A percentile compares a stretch with the other conserved stretches of the same genome.
Evolutionary conservation across 1,139 yeast genomes (phyloP).

Genomic region (Geotrichum macrosporum): DNA sequence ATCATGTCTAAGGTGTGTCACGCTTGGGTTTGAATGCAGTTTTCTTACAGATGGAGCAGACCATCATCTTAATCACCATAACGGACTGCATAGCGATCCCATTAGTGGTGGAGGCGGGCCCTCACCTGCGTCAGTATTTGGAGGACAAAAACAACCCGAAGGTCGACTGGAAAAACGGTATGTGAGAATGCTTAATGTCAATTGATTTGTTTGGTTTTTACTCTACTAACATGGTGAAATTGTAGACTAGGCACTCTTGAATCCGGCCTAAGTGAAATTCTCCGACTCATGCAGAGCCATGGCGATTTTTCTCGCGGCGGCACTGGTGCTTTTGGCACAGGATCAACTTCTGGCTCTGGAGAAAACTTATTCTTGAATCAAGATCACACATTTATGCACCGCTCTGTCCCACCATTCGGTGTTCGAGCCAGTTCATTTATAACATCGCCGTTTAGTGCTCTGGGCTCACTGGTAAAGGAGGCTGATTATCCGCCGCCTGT

Average conservation of each 20-base stretch:
- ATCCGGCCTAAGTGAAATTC: slow-evolving; percentile 5
- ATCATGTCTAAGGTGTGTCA: slow-evolving; percentile 55
- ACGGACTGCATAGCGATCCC: too few species aligned
- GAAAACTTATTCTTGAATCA: slow-evolving; percentile 12
- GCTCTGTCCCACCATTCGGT: slow-evolving; percentile 38
- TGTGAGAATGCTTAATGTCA: slow-evolving; percentile 18
- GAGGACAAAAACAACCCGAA: not conserved
- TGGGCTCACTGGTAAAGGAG: slow-evolving; percentile 39
- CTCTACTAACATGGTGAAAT: too few species aligned
- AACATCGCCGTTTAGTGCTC: slow-evolving; percentile 50
- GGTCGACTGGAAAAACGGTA: slow-evolving; percentile 15
- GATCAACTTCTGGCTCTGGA: not conserved
- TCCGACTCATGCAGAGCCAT: slow-evolving; percentile 2
- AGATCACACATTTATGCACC: slow-evolving; percentile 21
- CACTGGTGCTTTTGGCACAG: not conserved
- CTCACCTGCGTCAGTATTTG: not conserved
- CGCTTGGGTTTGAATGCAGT: slow-evolving; percentile 51
- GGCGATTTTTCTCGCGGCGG: not conserved
- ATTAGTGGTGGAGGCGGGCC: not conserved
- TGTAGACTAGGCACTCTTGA: slow-evolving; percentile 4
- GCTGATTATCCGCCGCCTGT: slow-evolving; percentile 45
- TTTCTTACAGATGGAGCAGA: slow-evolving; percentile 33
- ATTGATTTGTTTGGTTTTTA: slow-evolving; percentile 27
- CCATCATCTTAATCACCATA: too few species aligned
- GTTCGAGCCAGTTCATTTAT: slow-evolving; percentile 43